Percentiles rank a stretch among this genome's conserved stretches.
These are phyloP conservation scores for Vigna radiata DNA, from an alignment of 306 rosid species.

Conservation along the genomic window DNA sequence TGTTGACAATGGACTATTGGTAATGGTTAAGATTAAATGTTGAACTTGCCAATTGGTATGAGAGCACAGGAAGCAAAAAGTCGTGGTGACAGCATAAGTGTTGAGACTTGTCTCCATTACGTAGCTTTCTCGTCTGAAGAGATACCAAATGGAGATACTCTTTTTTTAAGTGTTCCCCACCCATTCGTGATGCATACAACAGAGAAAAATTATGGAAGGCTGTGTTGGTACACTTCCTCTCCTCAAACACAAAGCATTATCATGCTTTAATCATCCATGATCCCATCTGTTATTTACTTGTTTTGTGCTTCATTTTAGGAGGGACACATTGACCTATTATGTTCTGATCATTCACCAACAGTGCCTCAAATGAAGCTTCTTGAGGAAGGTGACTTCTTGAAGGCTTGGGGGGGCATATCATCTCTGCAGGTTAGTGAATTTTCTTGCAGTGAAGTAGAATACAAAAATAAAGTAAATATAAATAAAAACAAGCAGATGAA, in stretches of 20 bases:
- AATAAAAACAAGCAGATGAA: no score
- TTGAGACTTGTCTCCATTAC: conserved; percentile 95
- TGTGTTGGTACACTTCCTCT: conserved; percentile 59
- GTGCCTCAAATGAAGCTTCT: conserved; percentile 83
- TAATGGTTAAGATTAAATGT: background rate
- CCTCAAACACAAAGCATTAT: conserved; percentile 35
- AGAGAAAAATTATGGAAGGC: conserved; percentile 83
- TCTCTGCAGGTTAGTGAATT: conserved; percentile 74
- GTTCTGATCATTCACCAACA: conserved; percentile 94
- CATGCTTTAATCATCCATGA: conserved; percentile 41
- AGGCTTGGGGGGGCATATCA: conserved; percentile 97
- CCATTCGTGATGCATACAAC: conserved; percentile 82
- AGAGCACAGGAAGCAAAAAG: conserved; percentile 75
- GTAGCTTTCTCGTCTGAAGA: conserved; percentile 85
- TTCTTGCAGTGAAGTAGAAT: conserved; percentile 15
- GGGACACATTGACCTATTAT: conserved; percentile 81
- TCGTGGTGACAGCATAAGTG: conserved; percentile 79
- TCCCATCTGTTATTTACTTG: conserved; percentile 6
- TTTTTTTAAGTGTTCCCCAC: conserved; percentile 95
- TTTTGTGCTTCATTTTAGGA: conserved; percentile 60
- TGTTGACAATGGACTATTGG: conserved; percentile 4
- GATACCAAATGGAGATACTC: conserved; percentile 82
- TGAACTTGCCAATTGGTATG: background rate
- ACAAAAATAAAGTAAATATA: no score
- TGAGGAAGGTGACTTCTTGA: conserved; percentile 81